phyloP scores from a whole-genome alignment of 2,329 filamentous ascomycete genomes.

The Didymella pomorum region DNA sequence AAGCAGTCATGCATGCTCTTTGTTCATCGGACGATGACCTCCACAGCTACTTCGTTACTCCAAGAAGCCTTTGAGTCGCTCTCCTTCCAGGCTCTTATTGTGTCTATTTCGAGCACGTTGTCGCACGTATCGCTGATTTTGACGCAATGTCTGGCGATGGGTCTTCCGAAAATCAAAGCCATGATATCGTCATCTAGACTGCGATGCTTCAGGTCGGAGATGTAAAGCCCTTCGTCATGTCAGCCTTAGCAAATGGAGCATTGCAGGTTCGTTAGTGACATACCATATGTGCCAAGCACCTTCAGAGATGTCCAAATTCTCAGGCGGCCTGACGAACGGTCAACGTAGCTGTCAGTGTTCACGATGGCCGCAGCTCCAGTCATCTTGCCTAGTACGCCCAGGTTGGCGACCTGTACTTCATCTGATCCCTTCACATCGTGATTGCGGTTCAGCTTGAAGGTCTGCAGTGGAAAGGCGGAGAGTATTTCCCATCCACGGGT shows the following conservation, averaged over 20 bases:
- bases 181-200: constrained; percentile 73
- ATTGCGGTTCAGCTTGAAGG: constrained; percentile 59
- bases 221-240: constrained; percentile 69
- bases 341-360: constrained; percentile 65
- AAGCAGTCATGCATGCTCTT: neutral
- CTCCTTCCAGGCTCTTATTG: constrained; percentile 78
- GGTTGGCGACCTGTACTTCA: constrained; percentile 66
- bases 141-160: constrained; percentile 73
- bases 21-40: constrained; percentile 42
- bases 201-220: constrained; percentile 71
- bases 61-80: constrained; percentile 74
- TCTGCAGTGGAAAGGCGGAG: constrained; percentile 72
- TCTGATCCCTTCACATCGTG: constrained; percentile 46
- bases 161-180: constrained; percentile 74
- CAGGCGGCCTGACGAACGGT: constrained; percentile 66
- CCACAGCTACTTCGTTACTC: constrained; percentile 66
- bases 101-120: constrained; percentile 78
- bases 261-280: constrained; percentile 25
- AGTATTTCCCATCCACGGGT: constrained; percentile 81
- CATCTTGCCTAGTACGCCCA: constrained; percentile 89
- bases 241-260: neutral
- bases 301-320: constrained; percentile 75
- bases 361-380: constrained; percentile 82
- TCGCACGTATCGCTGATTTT: constrained; percentile 60
- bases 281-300: constrained; percentile 77